phyloP scores from a whole-genome alignment of 2,329 filamentous ascomycete genomes.

The Bipolaris zeicola region DNA sequence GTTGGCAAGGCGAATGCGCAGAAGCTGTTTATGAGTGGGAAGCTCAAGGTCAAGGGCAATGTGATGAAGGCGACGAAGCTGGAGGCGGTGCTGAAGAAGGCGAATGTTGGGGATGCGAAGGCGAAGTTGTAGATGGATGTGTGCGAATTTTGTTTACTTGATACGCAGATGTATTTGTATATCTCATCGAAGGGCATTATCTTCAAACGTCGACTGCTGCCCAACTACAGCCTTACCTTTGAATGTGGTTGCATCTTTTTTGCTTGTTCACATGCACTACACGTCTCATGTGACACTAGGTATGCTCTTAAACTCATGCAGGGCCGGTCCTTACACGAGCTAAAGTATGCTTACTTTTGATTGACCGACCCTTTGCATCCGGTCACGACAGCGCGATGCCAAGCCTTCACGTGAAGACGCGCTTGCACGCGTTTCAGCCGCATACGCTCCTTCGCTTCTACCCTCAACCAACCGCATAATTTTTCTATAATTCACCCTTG shows the following conservation, averaged over 20 bases:
- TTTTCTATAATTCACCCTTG: neutral
- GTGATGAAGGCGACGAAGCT: constrained; percentile 99
- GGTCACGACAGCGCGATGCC: neutral
- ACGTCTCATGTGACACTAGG: too few species aligned
- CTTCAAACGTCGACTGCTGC: neutral
- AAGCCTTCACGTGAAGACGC: constrained; percentile 4
- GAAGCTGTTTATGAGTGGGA: constrained; percentile 95
- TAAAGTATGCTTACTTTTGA: neutral
- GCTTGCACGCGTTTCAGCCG: neutral
- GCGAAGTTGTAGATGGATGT: constrained; percentile 44
- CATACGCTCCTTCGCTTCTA: neutral
- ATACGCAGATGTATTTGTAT: too few species aligned
- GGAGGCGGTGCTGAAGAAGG: constrained; percentile 71
- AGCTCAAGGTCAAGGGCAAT: constrained; percentile 97
- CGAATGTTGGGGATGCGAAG: constrained; percentile 26
- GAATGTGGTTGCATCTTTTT: neutral
- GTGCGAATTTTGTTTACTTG: neutral
- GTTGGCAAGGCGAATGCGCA: constrained; percentile 91
- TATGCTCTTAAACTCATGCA: too few species aligned
- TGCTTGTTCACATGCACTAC: too few species aligned
- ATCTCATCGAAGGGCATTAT: too few species aligned
- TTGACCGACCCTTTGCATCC: neutral
- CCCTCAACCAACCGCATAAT: neutral
- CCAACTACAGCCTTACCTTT: neutral
- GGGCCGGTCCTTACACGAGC: neutral